phyloP scores from a whole-genome alignment of 768 basidiomycete genomes.

The Phylloporus scabripes region DNA sequence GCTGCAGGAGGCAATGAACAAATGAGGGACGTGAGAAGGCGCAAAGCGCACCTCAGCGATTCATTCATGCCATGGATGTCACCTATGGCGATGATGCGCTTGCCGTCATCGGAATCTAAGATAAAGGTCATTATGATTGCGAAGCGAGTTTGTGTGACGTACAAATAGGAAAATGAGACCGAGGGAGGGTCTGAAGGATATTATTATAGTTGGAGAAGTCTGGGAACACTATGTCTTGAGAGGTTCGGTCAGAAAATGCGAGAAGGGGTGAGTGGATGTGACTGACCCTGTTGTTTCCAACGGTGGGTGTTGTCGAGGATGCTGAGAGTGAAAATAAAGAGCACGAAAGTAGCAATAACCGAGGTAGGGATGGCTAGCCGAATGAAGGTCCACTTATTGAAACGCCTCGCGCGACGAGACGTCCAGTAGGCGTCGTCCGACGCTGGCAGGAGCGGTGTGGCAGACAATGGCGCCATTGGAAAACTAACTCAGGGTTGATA shows the following conservation, averaged over 20 bases:
- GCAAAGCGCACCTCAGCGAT: slow-evolving; percentile 53
- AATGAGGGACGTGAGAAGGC: slow-evolving; percentile 20
- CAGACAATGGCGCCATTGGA: slow-evolving; percentile 14
- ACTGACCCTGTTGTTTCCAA: slow-evolving; percentile 16
- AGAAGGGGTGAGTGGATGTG: background rate
- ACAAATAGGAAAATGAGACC: slow-evolving; percentile 54
- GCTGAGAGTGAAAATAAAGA: slow-evolving; percentile 39
- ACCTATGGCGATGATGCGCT: slow-evolving; percentile 71
- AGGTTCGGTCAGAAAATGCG: background rate
- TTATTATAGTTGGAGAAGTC: slow-evolving; percentile 55
- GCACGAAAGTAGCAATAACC: slow-evolving; percentile 38
- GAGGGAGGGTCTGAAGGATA: slow-evolving; percentile 37
- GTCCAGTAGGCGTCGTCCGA: background rate
- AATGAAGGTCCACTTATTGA: background rate
- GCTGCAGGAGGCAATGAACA: slow-evolving; percentile 30
- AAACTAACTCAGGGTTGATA: no score
- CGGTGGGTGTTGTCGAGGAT: slow-evolving; percentile 15
- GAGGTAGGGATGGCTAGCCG: slow-evolving; percentile 27
- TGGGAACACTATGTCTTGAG: slow-evolving; percentile 28
- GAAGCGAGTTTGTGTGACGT: slow-evolving; percentile 1
- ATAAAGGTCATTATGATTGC: background rate
- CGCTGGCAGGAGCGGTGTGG: slow-evolving; percentile 10
- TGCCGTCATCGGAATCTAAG: slow-evolving; percentile 43
- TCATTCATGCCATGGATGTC: slow-evolving; percentile 83
- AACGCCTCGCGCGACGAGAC: background rate